Percentiles rank a stretch among this genome's conserved stretches.
Conservation (phyloP, 306 rosid species). For the Mucuna pruriens region DNA sequence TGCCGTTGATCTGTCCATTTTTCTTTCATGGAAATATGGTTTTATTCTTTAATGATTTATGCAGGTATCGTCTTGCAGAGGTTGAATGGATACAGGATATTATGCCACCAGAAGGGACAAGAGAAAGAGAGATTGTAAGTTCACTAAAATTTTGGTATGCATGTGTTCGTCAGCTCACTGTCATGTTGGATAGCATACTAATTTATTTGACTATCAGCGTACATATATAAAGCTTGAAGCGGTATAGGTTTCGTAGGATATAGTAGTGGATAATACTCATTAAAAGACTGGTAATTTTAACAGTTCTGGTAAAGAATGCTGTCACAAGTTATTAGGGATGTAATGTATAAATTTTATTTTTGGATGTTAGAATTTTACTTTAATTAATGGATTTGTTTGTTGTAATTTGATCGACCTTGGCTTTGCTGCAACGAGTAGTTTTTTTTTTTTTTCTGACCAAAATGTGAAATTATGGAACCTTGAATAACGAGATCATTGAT, state of each 20-base stretch:
- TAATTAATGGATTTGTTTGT: neutral
- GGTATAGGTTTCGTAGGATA: constrained; percentile 6
- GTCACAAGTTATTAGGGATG: constrained; percentile 18
- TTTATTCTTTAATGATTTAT: constrained; percentile 38
- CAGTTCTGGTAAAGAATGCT: constrained; percentile 2
- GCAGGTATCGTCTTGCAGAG: constrained; percentile 95
- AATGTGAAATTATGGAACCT: constrained; percentile 22
- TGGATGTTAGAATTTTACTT: neutral
- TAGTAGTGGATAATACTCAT: neutral
- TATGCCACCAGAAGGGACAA: constrained; percentile 69
- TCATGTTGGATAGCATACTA: neutral
- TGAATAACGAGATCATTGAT: neutral
- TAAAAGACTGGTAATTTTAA: neutral
- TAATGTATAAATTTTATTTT: constrained; percentile 16
- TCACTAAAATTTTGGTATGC: constrained; percentile 36
- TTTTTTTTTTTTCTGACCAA: constrained; percentile 2
- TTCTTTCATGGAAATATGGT: constrained; percentile 15
- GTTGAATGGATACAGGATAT: constrained; percentile 86
- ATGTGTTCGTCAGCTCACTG: constrained; percentile 11
- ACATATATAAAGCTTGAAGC: constrained; percentile 21
- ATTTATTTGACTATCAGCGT: neutral
- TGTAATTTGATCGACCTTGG: constrained; percentile 10
- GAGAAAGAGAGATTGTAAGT: constrained; percentile 75
- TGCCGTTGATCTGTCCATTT: constrained; percentile 3
- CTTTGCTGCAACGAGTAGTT: constrained; percentile 6